Evolutionary conservation across 148 eudicot species (phyloP).

Genomic region (Heliamphora exappendiculata): DNA sequence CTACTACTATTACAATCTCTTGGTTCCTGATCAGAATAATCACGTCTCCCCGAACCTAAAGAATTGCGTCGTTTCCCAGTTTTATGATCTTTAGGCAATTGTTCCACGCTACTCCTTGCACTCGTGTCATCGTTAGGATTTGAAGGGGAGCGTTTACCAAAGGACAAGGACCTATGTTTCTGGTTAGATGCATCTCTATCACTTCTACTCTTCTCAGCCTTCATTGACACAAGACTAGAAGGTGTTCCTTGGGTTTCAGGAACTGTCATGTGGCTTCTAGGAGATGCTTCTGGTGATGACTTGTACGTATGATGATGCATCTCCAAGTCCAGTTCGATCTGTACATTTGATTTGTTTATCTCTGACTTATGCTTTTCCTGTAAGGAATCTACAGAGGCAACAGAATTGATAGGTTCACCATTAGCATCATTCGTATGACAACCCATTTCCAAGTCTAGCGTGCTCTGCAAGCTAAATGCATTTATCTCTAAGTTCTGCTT

Average conservation of each 20-base stretch:
- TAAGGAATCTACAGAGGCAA: conserved; percentile 20
- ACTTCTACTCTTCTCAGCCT: conserved; percentile 44
- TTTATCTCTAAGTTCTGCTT: conserved; percentile 27
- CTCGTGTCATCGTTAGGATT: conserved; percentile 41
- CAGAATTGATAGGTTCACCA: conserved; percentile 15
- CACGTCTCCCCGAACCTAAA: conserved; percentile 63
- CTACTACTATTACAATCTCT: conserved; percentile 61
- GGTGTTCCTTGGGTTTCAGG: conserved; percentile 71
- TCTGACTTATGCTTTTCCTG: conserved; percentile 25
- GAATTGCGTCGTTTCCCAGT: conserved; percentile 66
- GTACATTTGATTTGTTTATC: conserved; percentile 16
- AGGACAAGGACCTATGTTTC: conserved; percentile 46
- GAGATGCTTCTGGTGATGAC: conserved; percentile 59
- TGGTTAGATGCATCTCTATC: conserved; percentile 41
- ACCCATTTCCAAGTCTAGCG: conserved; percentile 8
- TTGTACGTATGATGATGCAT: conserved; percentile 23
- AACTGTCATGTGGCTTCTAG: conserved; percentile 45
- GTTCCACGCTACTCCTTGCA: conserved; percentile 52
- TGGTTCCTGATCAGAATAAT: conserved; percentile 65
- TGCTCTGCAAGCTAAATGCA: conserved; percentile 2
- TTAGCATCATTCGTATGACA: conserved; percentile 20
- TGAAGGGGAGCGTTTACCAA: conserved; percentile 43
- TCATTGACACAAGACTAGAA: conserved; percentile 62
- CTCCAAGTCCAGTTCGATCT: conserved; percentile 21
- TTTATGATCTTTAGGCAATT: conserved; percentile 54